Evolutionary conservation across 352 stramenopile genomes (phyloP), one percentile per base, ranked within the genome.

Genomic region (Pythium sp.): DNA sequence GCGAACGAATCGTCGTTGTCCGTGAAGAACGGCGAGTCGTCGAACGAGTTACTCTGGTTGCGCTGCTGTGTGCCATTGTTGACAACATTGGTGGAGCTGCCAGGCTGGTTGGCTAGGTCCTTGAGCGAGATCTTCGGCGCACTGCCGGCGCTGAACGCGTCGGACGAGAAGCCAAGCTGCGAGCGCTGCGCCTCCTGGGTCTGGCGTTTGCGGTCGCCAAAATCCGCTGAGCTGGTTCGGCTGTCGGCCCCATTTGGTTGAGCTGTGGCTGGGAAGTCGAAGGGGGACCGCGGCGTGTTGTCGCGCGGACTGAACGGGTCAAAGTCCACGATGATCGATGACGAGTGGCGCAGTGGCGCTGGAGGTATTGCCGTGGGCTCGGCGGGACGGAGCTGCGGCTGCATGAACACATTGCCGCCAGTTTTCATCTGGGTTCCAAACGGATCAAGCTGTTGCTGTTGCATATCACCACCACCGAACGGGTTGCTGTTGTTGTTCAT

Each of bases 271-370:
- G 72, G 70, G 55, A 85, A 83, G 58, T 77, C 70, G 63, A 90
- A 87, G 0, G 79, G 82, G 20, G 73, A 74, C 5, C 68, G 79
- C 18, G 85, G 83, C 14, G 78, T 91, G 20, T 74, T 74, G 20
- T 77, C 79, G 34, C 80, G 81, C 5, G 79, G 81, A 67, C 82
- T 89, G 70, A 90, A 93, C 2, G 84, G 82, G 38, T 91, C 84
- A 73, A 93, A 91, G 62, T 93, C 83, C 12, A 85, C 65, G 46
- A 93, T 79, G 3, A 75, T 93, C 22, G 82, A 77, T 38, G 68
- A 68, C 73, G 77, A 72, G 38, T 74, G 62, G 36, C 58, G 69
- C 41, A 81, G 70, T 9, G 70, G 70, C 9, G 58, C 55, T 3
- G 77, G 62, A 11, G 72, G 68, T 67, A 64, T 46, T 8, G 73